Base-by-base conservation (phyloP, 1,284 basidiomycete species). In the Ustilago loliicola region DNA sequence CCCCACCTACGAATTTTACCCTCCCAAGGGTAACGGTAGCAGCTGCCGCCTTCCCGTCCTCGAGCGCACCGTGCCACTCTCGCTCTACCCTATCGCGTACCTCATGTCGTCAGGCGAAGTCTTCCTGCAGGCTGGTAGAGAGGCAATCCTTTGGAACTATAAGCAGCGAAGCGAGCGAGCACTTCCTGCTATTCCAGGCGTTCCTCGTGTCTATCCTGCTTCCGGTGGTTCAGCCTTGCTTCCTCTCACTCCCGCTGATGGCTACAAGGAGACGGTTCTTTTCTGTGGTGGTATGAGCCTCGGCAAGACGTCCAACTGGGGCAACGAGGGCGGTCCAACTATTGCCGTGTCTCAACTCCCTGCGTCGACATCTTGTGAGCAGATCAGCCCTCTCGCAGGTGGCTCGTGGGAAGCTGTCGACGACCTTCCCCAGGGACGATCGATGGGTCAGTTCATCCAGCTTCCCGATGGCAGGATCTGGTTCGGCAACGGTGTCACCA, bases 401-500 rank as follows among this genome's bases (percentile, higher is more conserved):
- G 66, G 64, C 1, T 21, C 30, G 3, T 84, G 82, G 82, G 60
- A 77, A 55, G 47, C 69, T 8, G 61, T 66, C 36, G 82, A 82
- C 32, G 65, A 61, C 42, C 61, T 83, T 13, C 78, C 80, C 2
- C 50, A 78, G 40, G 72, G 67, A 23, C 74, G 82, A n/a, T 71
- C 67, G 40, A 83, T 83, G 80, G 81, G 80, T 19, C 72, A 79
- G 23, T 82, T 83, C 55, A 80, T 82, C 65, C 65, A 68, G 59
- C 75, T 84, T 8, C 83, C 83, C 53, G 79, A 83, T 47, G 83
- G 83, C 17, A 74, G 52, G n/a, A 60, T 83, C 40, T 78, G 73
- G 76, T 83, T 83, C 68, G 75, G 76, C 40, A 83, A 82, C 59
- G 83, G 83, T 30, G 82, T 75, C 45, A 78, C 65, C n/a, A 83